Conservation (phyloP, 1,284 basidiomycete species). For the Phellopilus nigrolimitatus region DNA sequence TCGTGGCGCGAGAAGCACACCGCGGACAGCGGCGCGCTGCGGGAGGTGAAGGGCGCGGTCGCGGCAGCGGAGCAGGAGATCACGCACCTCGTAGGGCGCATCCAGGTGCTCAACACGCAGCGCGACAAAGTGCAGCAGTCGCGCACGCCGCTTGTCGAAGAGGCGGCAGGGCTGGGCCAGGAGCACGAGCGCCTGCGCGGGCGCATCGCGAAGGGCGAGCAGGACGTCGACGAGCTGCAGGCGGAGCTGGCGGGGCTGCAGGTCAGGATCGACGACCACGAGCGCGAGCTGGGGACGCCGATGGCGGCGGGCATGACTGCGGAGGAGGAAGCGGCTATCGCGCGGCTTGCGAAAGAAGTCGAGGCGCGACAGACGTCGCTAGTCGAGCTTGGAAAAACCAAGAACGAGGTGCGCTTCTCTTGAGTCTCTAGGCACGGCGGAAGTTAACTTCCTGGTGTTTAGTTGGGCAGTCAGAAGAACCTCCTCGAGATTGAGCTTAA, state of each 20-base stretch:
- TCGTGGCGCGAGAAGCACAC: constrained; percentile 75
- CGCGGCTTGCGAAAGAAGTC: constrained; percentile 68
- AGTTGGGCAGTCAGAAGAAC: constrained; percentile 80
- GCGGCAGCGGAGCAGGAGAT: constrained; percentile 83
- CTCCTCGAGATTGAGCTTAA: constrained; percentile 90
- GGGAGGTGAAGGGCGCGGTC: constrained; percentile 73
- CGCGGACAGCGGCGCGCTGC: constrained; percentile 57
- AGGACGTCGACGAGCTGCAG: constrained; percentile 65
- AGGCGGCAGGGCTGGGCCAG: constrained; percentile 55
- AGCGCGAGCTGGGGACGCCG: constrained; percentile 71
- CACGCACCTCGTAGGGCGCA: constrained; percentile 68
- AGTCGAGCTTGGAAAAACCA: constrained; percentile 62
- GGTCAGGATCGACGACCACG: constrained; percentile 60
- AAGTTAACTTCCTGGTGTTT: constrained; percentile 1
- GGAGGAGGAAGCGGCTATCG: constrained; percentile 70
- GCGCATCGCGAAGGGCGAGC: constrained; percentile 64
- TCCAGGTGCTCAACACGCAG: constrained; percentile 68
- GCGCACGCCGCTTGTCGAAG: constrained; percentile 62
- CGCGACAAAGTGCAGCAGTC: constrained; percentile 68
- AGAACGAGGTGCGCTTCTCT: constrained; percentile 61
- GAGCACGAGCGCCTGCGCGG: constrained; percentile 71
- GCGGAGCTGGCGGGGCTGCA: constrained; percentile 60
- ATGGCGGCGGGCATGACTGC: constrained; percentile 70
- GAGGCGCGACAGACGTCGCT: constrained; percentile 71
- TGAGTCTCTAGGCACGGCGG: constrained; percentile 1